Base-by-base conservation (phyloP, 2,329 filamentous ascomycete genomes). In the Beauveria scarabaeidicola region DNA sequence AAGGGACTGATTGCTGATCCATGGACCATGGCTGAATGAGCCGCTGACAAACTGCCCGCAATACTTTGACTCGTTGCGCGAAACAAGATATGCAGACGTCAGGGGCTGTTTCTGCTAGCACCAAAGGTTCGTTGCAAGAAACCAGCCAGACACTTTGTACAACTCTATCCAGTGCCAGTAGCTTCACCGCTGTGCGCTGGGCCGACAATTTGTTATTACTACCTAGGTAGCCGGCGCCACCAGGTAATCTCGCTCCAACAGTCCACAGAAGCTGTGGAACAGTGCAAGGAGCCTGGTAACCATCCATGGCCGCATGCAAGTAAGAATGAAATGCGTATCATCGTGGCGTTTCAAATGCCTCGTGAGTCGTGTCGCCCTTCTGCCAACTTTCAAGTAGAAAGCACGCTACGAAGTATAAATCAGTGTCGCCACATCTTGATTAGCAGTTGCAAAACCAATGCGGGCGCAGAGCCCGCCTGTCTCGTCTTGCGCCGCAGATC, bases 91-190 rank as follows among this genome's bases (percentile, higher is more conserved):
- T 58, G 55, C 55, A 58, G 21, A 41, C 17, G 17, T 58, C 55
- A 58, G 55, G 55, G 55, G 55, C 55, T 58, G 55, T 51, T 51
- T 58, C 55, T 48, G 44, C 50, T 48, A 58, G 55, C 3, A 44
- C 17, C 15, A n/a, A 9, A 23, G 27, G 41, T 15, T 36, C 19
- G n/a, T 25, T 19, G 29, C 3, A n/a, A 7, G n/a, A 51, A 41
- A 36, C 38, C 48, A 46, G 40, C 56, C 56, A 19, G 27, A 58
- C 32, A 36, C 32, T 36, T 13, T 0, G 11, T 46, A 48, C 25
- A 29, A 27, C 38, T 52, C 47, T 52, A 13, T 36, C 32, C 32
- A 15, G 5, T 36, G 13, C 29, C 4, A 13, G 32, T 13, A 58
- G 47, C 56, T 44, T 58, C 40, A 38, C 47, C 38, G 38, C 52